Evolutionary conservation across 345 rosid genomes (phyloP).

Genomic region (Carallia brachiata): DNA sequence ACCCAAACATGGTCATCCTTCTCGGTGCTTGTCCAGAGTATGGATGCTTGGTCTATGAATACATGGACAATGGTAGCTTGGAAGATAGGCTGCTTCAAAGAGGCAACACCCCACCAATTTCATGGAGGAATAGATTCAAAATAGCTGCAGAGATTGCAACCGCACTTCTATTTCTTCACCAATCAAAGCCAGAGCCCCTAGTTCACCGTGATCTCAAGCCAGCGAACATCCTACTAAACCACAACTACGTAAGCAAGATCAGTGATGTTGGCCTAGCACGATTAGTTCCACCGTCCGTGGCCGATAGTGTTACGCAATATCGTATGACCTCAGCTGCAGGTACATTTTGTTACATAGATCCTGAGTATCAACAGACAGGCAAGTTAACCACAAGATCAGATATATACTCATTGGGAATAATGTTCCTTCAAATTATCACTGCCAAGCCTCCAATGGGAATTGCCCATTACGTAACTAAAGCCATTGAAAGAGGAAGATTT

Average conservation of each 20-base stretch:
- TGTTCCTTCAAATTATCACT: slow-evolving; percentile 81
- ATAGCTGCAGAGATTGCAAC: slow-evolving; percentile 83
- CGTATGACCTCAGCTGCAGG: slow-evolving; percentile 94
- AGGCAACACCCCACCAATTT: slow-evolving; percentile 59
- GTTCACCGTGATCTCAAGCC: slow-evolving; percentile 95
- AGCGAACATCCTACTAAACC: slow-evolving; percentile 85
- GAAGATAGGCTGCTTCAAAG: slow-evolving; percentile 74
- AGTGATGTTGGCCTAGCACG: slow-evolving; percentile 94
- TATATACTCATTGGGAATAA: slow-evolving; percentile 72
- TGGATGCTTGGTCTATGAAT: slow-evolving; percentile 90
- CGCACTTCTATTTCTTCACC: slow-evolving; percentile 85
- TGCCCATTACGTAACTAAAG: slow-evolving; percentile 66
- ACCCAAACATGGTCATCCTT: slow-evolving; percentile 94
- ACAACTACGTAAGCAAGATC: slow-evolving; percentile 79
- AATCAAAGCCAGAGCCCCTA: slow-evolving; percentile 93
- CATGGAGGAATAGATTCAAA: slow-evolving; percentile 69
- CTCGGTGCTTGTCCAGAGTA: slow-evolving; percentile 89
- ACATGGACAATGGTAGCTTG: slow-evolving; percentile 73
- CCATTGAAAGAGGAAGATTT: slow-evolving; percentile 65
- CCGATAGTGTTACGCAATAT: slow-evolving; percentile 73
- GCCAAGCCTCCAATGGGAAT: slow-evolving; percentile 84
- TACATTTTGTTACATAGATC: slow-evolving; percentile 88
- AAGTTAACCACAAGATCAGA: slow-evolving; percentile 81
- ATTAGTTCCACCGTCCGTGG: slow-evolving; percentile 81
- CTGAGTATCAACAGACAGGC: slow-evolving; percentile 89